Percentiles rank a stretch among this genome's conserved stretches.
Conservation (phyloP, 1,139 yeast genomes). For the Taphrina communis region DNA sequence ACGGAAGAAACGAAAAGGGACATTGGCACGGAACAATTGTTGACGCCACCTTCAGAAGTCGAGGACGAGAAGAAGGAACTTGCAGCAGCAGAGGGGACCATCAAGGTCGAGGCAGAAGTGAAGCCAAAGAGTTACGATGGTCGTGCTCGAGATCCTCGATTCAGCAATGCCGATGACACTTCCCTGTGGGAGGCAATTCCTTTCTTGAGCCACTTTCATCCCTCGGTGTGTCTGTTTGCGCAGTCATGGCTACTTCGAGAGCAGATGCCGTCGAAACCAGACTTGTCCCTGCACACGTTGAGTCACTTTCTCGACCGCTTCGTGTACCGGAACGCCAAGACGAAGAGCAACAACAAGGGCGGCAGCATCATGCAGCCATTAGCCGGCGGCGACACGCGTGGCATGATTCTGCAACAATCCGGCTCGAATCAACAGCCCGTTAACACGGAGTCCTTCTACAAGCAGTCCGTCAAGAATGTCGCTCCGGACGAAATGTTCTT, state of each 20-base stretch:
- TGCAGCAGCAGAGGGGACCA: slow-evolving; percentile 42
- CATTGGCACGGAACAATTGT: slow-evolving; percentile 47
- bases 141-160: slow-evolving; percentile 87
- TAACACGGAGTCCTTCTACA: slow-evolving; percentile 82
- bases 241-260: slow-evolving; percentile 59
- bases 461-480: slow-evolving; percentile 66
- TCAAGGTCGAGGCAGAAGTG: not conserved
- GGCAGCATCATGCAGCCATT: slow-evolving; percentile 96
- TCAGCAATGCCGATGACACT: slow-evolving; percentile 77
- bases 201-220: slow-evolving; percentile 84
- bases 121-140: slow-evolving; percentile 65
- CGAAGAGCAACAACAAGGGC: slow-evolving; percentile 65
- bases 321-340: slow-evolving; percentile 91
- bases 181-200: slow-evolving; percentile 81
- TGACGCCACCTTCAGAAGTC: slow-evolving; percentile 52
- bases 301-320: slow-evolving; percentile 93
- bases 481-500: slow-evolving; percentile 90
- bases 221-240: slow-evolving; percentile 86
- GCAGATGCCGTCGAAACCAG: slow-evolving; percentile 69
- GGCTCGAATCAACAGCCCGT: slow-evolving; percentile 62
- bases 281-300: slow-evolving; percentile 82
- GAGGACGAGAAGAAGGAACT: slow-evolving; percentile 51
- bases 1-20: slow-evolving; percentile 50
- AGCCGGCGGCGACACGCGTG: slow-evolving; percentile 83
- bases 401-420: slow-evolving; percentile 68